Evolutionary conservation across 768 basidiomycete species (phyloP), one percentile per base, ranked within the genome.

Genomic region (Amanita muscaria): DNA sequence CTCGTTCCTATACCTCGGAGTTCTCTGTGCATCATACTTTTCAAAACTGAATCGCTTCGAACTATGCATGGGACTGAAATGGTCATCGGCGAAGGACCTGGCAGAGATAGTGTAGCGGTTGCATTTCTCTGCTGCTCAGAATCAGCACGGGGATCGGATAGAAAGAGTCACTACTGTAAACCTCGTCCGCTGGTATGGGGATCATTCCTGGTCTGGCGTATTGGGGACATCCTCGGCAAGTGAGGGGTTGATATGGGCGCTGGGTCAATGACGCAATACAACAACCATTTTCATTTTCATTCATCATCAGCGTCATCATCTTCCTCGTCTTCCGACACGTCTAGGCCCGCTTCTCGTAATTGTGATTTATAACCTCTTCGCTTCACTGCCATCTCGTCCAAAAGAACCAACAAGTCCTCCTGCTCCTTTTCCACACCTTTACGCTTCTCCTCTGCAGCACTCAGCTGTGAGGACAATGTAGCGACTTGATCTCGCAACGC

Each of bases 401-500:
- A 68, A 24, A 97, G 64, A 9, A 99, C 93, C 16, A 99, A 68
- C 38, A 98, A 61, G 62, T 99, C 94, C 59, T 97, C 94, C 54
- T 97, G 93, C 60, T 99, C 94, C 63, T 92, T 93, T 62, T 96
- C 91, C 18, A 80, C 77, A 7, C 96, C 91, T 52, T 76, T 82
- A 39, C 77, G 74, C 58, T 82, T 85, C 44, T 70, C 72, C 52
- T 84, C 75, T 7, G 79, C 69, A 1, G 63, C 64, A 33, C 63
- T 60, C 6, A 89, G 59, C 43, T 78, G 62, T 11, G 59, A 53
- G 21, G 74, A 64, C 16, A 87, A 57, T 3, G 60, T 57, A 4
- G 64, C 54, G 6, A 83, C 56, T 53, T 76, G 72, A 6, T 56
- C 63, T 22, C 70, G 69, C 25, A 83, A 60, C 6, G 66, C 59